These are phyloP conservation scores for Penicillium sp. DNA, from an alignment of 2,329 filamentous ascomycete species.

Conservation along the genomic window DNA sequence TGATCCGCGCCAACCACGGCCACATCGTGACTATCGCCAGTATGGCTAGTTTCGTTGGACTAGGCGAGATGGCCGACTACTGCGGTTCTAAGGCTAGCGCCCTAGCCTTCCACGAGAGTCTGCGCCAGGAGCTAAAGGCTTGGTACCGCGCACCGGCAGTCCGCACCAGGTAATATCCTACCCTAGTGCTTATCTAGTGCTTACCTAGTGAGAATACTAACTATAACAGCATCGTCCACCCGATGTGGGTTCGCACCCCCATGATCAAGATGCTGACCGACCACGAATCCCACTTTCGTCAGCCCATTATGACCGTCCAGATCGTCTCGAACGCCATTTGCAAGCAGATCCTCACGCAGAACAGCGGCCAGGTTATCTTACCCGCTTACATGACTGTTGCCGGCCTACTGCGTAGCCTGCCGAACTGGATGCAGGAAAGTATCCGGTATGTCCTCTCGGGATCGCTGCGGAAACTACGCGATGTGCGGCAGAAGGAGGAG, in stretches of 20 bases:
- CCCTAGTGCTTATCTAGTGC: background rate
- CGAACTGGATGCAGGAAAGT: slow-evolving; percentile 47
- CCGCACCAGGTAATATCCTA: slow-evolving; percentile 30
- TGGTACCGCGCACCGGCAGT: slow-evolving; percentile 38
- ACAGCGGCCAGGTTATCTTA: slow-evolving; percentile 48
- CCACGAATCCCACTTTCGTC: slow-evolving; percentile 28
- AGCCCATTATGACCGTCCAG: slow-evolving; percentile 35
- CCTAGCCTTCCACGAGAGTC: slow-evolving; percentile 51
- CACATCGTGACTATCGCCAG: slow-evolving; percentile 55
- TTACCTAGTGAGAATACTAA: background rate
- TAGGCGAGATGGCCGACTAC: slow-evolving; percentile 51
- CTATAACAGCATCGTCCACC: slow-evolving; percentile 29
- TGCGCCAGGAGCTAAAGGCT: slow-evolving; percentile 36
- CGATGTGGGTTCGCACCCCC: slow-evolving; percentile 47
- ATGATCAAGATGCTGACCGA: slow-evolving; percentile 40
- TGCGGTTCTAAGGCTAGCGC: slow-evolving; percentile 49
- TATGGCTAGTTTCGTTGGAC: slow-evolving; percentile 47
- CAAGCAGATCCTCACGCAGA: slow-evolving; percentile 47
- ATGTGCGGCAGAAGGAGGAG: slow-evolving; percentile 18
- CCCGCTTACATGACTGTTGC: slow-evolving; percentile 33
- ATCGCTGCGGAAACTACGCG: slow-evolving; percentile 22
- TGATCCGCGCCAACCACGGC: slow-evolving; percentile 50
- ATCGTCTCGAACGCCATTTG: slow-evolving; percentile 47
- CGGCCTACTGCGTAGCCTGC: slow-evolving; percentile 30
- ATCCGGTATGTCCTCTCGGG: slow-evolving; percentile 27